phyloP scores from a whole-genome alignment of 345 rosid species.

The Euphorbia peplus region DNA sequence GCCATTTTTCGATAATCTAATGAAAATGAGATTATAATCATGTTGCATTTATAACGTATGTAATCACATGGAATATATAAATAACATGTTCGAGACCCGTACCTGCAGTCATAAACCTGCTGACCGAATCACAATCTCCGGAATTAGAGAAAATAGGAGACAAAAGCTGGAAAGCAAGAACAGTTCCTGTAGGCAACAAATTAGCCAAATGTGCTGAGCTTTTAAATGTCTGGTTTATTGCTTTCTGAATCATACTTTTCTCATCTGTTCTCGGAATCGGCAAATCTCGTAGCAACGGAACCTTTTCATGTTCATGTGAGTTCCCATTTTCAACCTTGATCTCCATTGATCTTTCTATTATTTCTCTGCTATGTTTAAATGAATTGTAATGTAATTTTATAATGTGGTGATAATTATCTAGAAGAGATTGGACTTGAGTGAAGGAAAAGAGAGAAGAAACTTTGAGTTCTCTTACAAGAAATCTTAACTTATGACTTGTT shows the following conservation, averaged over 20 bases:
- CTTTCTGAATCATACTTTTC: constrained; percentile 58
- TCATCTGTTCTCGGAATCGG: constrained; percentile 36
- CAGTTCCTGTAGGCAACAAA: constrained; percentile 87
- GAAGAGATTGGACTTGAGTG: constrained; percentile 29
- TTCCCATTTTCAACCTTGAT: constrained; percentile 37
- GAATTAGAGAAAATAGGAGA: constrained; percentile 75
- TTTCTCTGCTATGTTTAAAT: background rate
- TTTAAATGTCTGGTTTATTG: constrained; percentile 75
- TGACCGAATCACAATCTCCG: constrained; percentile 61
- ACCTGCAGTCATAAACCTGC: constrained; percentile 51
- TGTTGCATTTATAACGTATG: no score
- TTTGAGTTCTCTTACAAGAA: constrained; percentile 64
- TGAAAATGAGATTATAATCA: no score
- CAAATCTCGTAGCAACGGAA: constrained; percentile 43
- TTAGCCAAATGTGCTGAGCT: constrained; percentile 92
- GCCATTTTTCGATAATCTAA: no score
- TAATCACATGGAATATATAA: no score
- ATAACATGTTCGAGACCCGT: no score
- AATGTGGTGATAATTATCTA: constrained; percentile 4
- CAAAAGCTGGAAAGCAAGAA: constrained; percentile 85
- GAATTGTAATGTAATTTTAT: background rate
- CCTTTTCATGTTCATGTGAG: constrained; percentile 28
- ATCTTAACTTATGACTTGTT: constrained; percentile 27
- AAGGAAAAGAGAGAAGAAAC: constrained; percentile 26
- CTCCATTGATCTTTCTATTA: constrained; percentile 32